phyloP scores from a whole-genome alignment of 805 yeast genomes.

The Sugiyamaella valdiviana region DNA sequence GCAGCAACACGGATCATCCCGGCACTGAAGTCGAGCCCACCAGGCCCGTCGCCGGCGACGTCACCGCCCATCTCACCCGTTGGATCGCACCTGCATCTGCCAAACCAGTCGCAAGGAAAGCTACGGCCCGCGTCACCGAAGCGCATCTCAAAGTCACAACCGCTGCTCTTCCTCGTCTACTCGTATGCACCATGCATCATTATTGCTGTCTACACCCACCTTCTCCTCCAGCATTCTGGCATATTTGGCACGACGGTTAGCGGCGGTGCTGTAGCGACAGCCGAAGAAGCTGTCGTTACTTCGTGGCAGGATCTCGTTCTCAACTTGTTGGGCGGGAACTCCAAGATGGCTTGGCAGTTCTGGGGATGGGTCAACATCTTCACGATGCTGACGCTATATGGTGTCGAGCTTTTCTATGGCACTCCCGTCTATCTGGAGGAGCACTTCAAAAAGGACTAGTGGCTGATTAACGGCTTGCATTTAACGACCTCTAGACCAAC shows the following conservation, averaged over 20 bases:
- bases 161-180: constrained; percentile 45
- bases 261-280: constrained; percentile 4
- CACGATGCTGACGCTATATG: constrained; percentile 70
- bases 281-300: constrained; percentile 23
- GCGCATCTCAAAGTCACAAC: constrained; percentile 16
- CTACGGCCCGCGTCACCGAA: background rate
- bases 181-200: constrained; percentile 91
- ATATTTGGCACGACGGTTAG: constrained; percentile 8
- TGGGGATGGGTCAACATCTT: constrained; percentile 97
- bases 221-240: constrained; percentile 74
- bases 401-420: constrained; percentile 56
- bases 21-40: constrained; percentile 23
- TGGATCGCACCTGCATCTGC: background rate
- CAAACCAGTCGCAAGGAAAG: background rate
- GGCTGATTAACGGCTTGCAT: background rate
- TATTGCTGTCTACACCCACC: constrained; percentile 90
- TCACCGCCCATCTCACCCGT: background rate
- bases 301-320: constrained; percentile 1
- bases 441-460: constrained; percentile 17
- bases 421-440: constrained; percentile 15
- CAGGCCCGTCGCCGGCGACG: background rate
- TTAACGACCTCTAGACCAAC: background rate
- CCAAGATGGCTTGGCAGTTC: constrained; percentile 69
- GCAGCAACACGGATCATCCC: constrained; percentile 95
- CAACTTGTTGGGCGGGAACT: constrained; percentile 33